Conservation (phyloP, 139 green algal species). For the Chlamydomonas sp. region DNA sequence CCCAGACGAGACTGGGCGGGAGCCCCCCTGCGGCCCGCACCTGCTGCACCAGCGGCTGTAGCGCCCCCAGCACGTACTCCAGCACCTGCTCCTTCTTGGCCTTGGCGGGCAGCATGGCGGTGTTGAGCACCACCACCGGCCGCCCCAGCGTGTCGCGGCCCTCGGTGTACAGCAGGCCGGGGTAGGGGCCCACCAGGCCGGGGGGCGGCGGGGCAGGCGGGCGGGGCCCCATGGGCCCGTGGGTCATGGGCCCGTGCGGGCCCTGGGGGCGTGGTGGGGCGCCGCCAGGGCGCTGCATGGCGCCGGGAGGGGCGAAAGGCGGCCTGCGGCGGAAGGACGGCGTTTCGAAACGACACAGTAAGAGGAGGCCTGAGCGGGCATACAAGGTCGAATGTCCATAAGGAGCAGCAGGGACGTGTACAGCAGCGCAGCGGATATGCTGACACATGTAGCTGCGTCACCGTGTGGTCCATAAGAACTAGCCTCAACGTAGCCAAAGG, state of each 20-base stretch:
- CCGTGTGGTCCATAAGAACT: too few species aligned
- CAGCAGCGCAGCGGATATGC: too few species aligned
- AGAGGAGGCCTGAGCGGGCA: too few species aligned
- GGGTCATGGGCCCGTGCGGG: not conserved
- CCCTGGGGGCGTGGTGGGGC: not conserved
- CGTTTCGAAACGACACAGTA: too few species aligned
- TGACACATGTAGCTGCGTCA: too few species aligned
- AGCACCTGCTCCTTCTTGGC: constrained; percentile 53
- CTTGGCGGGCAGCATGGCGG: constrained; percentile 59
- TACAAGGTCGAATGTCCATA: too few species aligned
- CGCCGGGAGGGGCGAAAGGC: not conserved
- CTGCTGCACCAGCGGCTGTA: constrained; percentile 73
- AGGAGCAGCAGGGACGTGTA: too few species aligned
- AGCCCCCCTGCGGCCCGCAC: constrained; percentile 22
- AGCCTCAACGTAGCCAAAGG: too few species aligned
- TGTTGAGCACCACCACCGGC: constrained; percentile 83
- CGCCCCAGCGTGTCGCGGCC: constrained; percentile 74
- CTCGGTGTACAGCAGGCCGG: constrained; percentile 73
- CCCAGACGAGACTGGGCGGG: too few species aligned
- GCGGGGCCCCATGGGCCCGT: not conserved
- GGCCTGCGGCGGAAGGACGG: not conserved
- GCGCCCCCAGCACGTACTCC: constrained; percentile 55
- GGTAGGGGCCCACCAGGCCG: constrained; percentile 7
- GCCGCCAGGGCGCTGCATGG: too few species aligned
- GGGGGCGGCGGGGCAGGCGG: not conserved